Conservation (phyloP, 768 basidiomycete genomes). For the Lentinula guzmanii region DNA sequence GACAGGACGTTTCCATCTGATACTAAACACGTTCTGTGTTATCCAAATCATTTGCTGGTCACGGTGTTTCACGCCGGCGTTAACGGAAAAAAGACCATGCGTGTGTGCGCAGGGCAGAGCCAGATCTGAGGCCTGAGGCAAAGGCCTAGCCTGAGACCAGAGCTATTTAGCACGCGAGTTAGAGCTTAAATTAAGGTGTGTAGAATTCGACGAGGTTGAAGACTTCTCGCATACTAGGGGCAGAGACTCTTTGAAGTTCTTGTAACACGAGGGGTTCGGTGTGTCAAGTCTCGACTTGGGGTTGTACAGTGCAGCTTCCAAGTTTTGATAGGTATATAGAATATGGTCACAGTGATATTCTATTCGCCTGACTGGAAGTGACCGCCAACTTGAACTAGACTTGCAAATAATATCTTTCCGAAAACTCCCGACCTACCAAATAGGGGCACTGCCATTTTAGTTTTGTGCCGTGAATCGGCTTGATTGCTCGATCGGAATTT, state of each 20-base stretch:
- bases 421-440: neutral
- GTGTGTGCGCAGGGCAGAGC: neutral
- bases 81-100: neutral
- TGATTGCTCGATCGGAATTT: neutral
- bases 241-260: no score
- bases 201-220: neutral
- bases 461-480: neutral
- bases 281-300: no score
- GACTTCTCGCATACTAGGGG: neutral
- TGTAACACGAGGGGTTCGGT: no score
- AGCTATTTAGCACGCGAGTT: neutral
- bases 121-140: neutral
- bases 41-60: no score
- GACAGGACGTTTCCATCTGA: no score
- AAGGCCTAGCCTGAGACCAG: neutral
- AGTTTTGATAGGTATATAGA: no score
- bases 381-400: no score
- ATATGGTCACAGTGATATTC: no score
- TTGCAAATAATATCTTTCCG: neutral
- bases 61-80: neutral
- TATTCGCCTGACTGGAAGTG: no score
- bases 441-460: neutral
- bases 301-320: no score
- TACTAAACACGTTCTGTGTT: no score
- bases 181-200: neutral